phyloP scores from a whole-genome alignment of 2,329 filamentous ascomycete genomes.

The Microthyrium microscopicum region DNA sequence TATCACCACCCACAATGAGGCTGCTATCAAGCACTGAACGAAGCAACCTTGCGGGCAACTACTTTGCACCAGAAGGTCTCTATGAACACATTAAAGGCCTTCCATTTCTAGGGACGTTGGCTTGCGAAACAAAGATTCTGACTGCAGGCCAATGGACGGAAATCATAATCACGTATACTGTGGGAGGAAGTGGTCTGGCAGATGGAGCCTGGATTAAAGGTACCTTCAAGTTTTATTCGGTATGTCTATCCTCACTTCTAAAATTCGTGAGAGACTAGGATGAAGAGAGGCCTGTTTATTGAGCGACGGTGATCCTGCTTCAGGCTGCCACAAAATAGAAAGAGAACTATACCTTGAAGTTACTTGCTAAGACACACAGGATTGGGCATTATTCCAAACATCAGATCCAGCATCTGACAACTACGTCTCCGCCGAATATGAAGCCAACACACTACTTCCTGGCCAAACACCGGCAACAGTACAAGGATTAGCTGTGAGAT shows the following conservation, averaged over 20 bases:
- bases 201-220: conserved; percentile 24
- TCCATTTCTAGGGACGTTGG: background rate
- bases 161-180: conserved; percentile 13
- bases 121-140: background rate
- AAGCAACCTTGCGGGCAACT: background rate
- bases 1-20: background rate
- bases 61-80: conserved; percentile 1
- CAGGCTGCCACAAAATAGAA: too few species aligned
- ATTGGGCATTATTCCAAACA: too few species aligned
- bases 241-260: conserved; percentile 1
- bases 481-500: conserved; percentile 18
- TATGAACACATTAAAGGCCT: background rate
- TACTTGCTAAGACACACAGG: too few species aligned
- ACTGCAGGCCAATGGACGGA: background rate
- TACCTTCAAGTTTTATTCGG: conserved; percentile 23
- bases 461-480: conserved; percentile 20
- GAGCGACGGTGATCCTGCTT: too few species aligned
- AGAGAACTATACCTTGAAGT: too few species aligned
- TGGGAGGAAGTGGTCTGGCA: conserved; percentile 18
- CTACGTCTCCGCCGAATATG: conserved; percentile 20
- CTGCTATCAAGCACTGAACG: background rate
- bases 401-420: conserved; percentile 19
- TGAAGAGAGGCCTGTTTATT: too few species aligned
- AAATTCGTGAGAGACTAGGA: conserved; percentile 20
- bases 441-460: conserved; percentile 11